These are phyloP conservation scores for Candida jianshihensis DNA, from an alignment of 805 yeast genomes.

Conservation along the genomic window DNA sequence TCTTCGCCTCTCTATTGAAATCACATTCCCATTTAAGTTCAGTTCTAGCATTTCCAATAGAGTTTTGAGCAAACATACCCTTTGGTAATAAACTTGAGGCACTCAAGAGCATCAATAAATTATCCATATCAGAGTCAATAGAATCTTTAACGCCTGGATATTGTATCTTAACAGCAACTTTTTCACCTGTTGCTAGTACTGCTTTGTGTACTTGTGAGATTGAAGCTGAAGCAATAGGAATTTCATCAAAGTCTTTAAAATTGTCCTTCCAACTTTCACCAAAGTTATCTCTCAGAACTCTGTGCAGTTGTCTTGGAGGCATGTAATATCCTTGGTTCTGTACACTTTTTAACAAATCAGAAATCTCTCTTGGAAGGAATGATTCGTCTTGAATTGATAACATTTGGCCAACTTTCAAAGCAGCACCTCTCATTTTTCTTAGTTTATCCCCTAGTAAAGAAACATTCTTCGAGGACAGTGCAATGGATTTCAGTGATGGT, in stretches of 20 bases:
- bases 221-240: conserved; percentile 95
- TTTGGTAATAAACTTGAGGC: conserved; percentile 86
- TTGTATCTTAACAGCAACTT: conserved; percentile 92
- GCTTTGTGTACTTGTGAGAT: conserved; percentile 96
- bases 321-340: conserved; percentile 94
- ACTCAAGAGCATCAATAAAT: conserved; percentile 69
- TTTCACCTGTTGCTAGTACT: conserved; percentile 52
- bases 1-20: conserved; percentile 81
- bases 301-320: conserved; percentile 87
- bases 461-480: conserved; percentile 76
- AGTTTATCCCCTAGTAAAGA: conserved; percentile 84
- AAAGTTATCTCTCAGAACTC: conserved; percentile 62
- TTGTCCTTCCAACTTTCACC: conserved; percentile 74
- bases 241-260: conserved; percentile 71
- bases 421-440: conserved; percentile 98
- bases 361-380: conserved; percentile 79
- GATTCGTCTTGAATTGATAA: conserved; percentile 88
- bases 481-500: conserved; percentile 46
- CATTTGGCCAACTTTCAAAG: conserved; percentile 94
- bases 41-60: conserved; percentile 86
- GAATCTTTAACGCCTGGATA: conserved; percentile 95
- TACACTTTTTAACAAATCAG: conserved; percentile 70
- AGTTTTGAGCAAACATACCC: conserved; percentile 85
- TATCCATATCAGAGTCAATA: conserved; percentile 90
- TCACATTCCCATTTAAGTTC: conserved; percentile 98